Evolutionary conservation across 345 rosid species (phyloP).

Genomic region (Acer saccharum): DNA sequence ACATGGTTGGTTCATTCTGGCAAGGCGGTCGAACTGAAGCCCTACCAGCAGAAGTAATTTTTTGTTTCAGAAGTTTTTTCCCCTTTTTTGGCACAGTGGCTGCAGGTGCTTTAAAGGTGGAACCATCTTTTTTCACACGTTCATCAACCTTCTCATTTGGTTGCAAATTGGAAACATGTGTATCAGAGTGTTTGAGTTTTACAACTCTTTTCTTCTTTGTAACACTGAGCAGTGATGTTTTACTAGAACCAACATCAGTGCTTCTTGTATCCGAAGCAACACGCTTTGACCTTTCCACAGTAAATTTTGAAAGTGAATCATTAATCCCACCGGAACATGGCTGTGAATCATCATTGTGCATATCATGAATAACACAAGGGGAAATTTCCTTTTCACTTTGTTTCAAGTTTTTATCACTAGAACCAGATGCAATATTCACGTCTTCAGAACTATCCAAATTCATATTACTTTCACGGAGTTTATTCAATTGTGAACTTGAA

Average conservation of each 20-base stretch:
- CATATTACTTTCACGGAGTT: slow-evolving; percentile 28
- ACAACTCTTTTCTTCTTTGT: slow-evolving; percentile 56
- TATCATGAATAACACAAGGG: slow-evolving; percentile 25
- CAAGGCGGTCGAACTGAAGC: slow-evolving; percentile 23
- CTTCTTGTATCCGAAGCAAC: slow-evolving; percentile 34
- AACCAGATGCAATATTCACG: slow-evolving; percentile 28
- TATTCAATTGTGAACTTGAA: slow-evolving; percentile 25
- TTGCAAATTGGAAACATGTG: slow-evolving; percentile 24
- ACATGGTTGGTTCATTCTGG: slow-evolving; percentile 27
- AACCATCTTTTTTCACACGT: slow-evolving; percentile 23
- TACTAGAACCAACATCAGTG: slow-evolving; percentile 31
- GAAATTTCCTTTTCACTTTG: slow-evolving; percentile 33
- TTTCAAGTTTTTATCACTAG: slow-evolving; percentile 34
- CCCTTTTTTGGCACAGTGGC: slow-evolving; percentile 22
- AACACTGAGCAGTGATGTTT: slow-evolving; percentile 37
- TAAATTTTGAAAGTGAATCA: slow-evolving; percentile 27
- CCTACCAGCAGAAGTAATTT: slow-evolving; percentile 20
- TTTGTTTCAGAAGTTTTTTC: slow-evolving; percentile 27
- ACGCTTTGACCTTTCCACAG: slow-evolving; percentile 27
- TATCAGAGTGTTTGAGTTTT: slow-evolving; percentile 29
- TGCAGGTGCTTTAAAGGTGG: slow-evolving; percentile 20
- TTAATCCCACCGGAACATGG: slow-evolving; percentile 32
- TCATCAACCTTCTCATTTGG: slow-evolving; percentile 22
- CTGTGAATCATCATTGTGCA: slow-evolving; percentile 22
- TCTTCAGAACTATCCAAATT: slow-evolving; percentile 26